Base-by-base conservation (phyloP, 2,329 filamentous ascomycete genomes). In the Ascochyta rabiei region DNA sequence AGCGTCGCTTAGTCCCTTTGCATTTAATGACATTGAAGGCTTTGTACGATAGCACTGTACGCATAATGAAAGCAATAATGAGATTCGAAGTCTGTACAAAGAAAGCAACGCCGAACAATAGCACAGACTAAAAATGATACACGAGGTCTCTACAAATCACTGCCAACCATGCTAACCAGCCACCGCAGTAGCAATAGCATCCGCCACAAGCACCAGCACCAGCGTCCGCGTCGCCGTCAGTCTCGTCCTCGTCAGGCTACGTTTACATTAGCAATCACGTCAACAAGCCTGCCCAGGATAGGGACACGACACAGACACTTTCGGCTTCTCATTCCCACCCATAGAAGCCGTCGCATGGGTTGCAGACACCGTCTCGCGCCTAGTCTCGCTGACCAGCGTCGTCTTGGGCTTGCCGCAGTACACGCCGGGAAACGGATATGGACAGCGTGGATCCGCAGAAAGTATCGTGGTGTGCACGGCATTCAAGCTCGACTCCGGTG, bases 391-490 rank as follows among this genome's bases (percentile, higher is more conserved):
- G 10, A 54, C 48, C 13, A 62, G 38, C 30, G 58, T 67, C n/a
- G 63, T 69, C 35, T 41, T 53, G 4, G 49, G 19, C 30, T 46
- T 33, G 0, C 60, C 62, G 24, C 69, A 72, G 18, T 66, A 47
- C 8, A 67, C 52, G 0, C 54, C 54, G 0, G 69, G 69, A 21
- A 71, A 68, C 2, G 69, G 69, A 40, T 70, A 73, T n/a, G 67
- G 69, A 53, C 70, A 73, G 16, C 63, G 61, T 6, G 57, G 19
- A 30, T 66, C 65, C 2, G 59, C 31, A 2, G 57, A 49, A 0
- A 62, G 13, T 2, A 64, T 41, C 5, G 48, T 56, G 2, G 42
- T 52, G 12, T 38, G 30, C 8, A 50, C 24, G 19, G 19, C 19
- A 2, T 15, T 31, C 7, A 5, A 12, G 23, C 21, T 15, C 12